Evolutionary conservation across 306 rosid species (phyloP).

Genomic region (Vigna reflexopilosa): DNA sequence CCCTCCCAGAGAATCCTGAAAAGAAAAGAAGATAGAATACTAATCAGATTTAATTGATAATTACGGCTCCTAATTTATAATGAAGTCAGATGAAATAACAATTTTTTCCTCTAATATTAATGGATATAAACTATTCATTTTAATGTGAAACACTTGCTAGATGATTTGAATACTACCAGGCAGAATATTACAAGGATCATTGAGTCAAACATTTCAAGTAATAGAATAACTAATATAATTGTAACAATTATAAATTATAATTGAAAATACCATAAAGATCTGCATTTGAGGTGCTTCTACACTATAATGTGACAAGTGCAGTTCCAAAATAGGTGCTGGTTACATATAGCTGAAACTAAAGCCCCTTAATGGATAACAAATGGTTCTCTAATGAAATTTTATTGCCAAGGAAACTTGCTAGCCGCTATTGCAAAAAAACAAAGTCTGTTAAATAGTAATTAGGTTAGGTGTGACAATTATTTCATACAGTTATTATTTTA

Average conservation of each 20-base stretch:
- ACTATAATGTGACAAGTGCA: constrained; percentile 1
- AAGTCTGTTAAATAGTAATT: neutral
- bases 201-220: constrained; percentile 23
- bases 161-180: constrained; percentile 14
- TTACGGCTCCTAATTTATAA: constrained; percentile 3
- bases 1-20: constrained; percentile 98
- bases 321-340: constrained; percentile 17
- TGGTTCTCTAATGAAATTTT: neutral
- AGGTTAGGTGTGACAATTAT: neutral
- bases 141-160: constrained; percentile 5
- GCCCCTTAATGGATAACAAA: constrained; percentile 16
- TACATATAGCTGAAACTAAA: constrained; percentile 20
- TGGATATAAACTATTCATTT: neutral
- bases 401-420: constrained; percentile 6
- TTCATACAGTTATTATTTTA: neutral
- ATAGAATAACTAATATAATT: neutral
- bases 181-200: constrained; percentile 35
- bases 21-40: constrained; percentile 43
- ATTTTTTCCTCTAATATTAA: neutral
- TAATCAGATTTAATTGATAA: constrained; percentile 37
- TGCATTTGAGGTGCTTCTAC: constrained; percentile 16
- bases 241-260: neutral
- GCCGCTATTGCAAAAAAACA: neutral
- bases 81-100: constrained; percentile 11
- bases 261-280: too few relatives aligned